Percentiles rank a stretch among this genome's conserved stretches.
Evolutionary conservation across 371 early-diverging fungal species (phyloP).

Genomic region (Mortierella sp.): DNA sequence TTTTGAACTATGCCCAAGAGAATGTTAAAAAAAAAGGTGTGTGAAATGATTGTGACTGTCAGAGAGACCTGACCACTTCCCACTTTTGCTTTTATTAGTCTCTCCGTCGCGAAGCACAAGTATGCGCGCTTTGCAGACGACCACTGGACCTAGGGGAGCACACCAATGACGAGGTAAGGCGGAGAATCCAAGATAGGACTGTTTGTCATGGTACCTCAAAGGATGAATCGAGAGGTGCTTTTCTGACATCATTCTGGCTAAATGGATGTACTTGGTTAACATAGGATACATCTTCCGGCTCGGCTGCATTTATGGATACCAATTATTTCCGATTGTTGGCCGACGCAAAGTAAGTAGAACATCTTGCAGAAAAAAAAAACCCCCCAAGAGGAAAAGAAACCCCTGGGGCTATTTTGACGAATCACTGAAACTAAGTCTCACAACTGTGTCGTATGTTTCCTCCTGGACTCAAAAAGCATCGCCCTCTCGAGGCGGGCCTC

Average conservation of each 20-base stretch:
- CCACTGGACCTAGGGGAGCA: conserved; percentile 29
- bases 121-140: conserved; percentile 37
- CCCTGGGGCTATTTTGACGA: conserved; percentile 1
- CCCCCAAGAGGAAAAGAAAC: too few species aligned
- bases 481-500: conserved; percentile 39
- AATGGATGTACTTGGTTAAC: not conserved
- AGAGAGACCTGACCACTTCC: too few species aligned
- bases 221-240: not conserved
- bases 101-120: conserved; percentile 19
- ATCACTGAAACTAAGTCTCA: conserved; percentile 7
- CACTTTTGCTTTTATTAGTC: conserved; percentile 3
- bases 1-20: too few species aligned
- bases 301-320: conserved; percentile 63
- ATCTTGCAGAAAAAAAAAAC: too few species aligned
- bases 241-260: not conserved
- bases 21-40: too few species aligned
- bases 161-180: conserved; percentile 29
- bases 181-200: too few species aligned
- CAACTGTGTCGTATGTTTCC: not conserved
- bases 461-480: conserved; percentile 4
- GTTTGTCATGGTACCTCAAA: too few species aligned
- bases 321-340: conserved; percentile 74
- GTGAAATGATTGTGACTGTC: conserved; percentile 6
- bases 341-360: conserved; percentile 56
- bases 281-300: conserved; percentile 13